A percentile compares a stretch with the other conserved stretches of the same genome.
phyloP scores from a whole-genome alignment of 768 basidiomycete genomes.

The Leccinum olivaceopallidum region DNA sequence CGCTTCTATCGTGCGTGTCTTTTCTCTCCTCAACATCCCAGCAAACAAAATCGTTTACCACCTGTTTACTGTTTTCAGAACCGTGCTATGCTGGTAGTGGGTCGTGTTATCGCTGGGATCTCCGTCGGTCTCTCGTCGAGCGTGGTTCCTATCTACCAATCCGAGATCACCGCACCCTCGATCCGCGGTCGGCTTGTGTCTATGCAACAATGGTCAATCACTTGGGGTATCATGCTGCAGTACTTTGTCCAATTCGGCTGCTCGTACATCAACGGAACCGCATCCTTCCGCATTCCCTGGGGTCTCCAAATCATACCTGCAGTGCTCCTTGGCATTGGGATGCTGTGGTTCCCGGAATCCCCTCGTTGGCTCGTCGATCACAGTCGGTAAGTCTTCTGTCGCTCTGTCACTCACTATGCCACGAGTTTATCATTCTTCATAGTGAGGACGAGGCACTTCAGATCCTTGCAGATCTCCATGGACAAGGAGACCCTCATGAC shows the following conservation, averaged over 20 bases:
- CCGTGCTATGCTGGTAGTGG: conserved; percentile 73
- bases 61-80: conserved; percentile 38
- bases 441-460: conserved; percentile 60
- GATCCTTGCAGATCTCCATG: conserved; percentile 76
- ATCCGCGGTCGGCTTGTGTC: conserved; percentile 78
- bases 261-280: conserved; percentile 62
- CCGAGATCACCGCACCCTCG: conserved; percentile 67
- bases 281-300: conserved; percentile 82
- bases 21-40: background rate
- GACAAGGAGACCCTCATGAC: conserved; percentile 51
- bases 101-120: conserved; percentile 66
- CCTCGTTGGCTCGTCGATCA: conserved; percentile 74
- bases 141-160: conserved; percentile 74
- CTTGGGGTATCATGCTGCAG: conserved; percentile 76
- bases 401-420: background rate
- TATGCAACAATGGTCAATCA: conserved; percentile 79
- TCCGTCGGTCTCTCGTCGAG: conserved; percentile 67
- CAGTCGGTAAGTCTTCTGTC: conserved; percentile 38
- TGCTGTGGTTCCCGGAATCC: conserved; percentile 67
- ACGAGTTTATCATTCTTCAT: conserved; percentile 1
- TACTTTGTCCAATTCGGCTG: conserved; percentile 78
- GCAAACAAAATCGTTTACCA: background rate
- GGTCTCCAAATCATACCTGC: conserved; percentile 80
- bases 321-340: conserved; percentile 63
- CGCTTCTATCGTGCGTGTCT: conserved; percentile 44